Evolutionary conservation across 2,329 filamentous ascomycete species (phyloP), one percentile per base, ranked within the genome.

Genomic region (Fusarium pseudoanthophilum): DNA sequence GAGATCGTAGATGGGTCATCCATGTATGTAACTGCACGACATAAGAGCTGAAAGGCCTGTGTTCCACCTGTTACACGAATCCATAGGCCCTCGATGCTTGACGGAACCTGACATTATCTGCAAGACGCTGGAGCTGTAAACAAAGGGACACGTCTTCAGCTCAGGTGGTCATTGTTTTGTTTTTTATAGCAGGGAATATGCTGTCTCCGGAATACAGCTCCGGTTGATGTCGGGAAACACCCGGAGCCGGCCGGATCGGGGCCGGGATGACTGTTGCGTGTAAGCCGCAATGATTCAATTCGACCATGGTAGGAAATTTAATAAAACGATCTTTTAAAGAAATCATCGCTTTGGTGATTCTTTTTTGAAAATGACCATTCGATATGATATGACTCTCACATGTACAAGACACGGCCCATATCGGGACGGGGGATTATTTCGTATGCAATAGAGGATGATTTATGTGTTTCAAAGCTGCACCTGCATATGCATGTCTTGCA

Each of bases 1-100:
- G 61, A 64, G 59, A 72, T 72, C 56, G 42, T 69, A 62, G 67
- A 64, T 70, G 72, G 72, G 46, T 74, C 43, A 73, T 67, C 72
- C 72, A 74, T 74, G 72, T 73, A 39, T 14, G 59, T 34, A 67
- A 21, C 49, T 74, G 71, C 68, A 69, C 53, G 46, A 58, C 68
- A 74, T 58, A 18, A 16, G 30, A 66, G 72, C 72, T 73, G 72
- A 73, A 28, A 16, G 69, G 56, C 32, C 8, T 49, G 24, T 67
- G 57, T 64, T 60, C 71, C 70, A 58, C 72, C n/a, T 32, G n/a
- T 26, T 26, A 26, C 56, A 42, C 56, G 28, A 52, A 40, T 43
- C 56, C 46, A 70, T 68, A 66, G 67, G 70, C 16, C 28, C 30
- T 63, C 34, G 32, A 11, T 24, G 49, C 48, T 62, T 57, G 34